phyloP scores from a whole-genome alignment of 164 flowering plant genomes.

The Buxus sempervirens region DNA sequence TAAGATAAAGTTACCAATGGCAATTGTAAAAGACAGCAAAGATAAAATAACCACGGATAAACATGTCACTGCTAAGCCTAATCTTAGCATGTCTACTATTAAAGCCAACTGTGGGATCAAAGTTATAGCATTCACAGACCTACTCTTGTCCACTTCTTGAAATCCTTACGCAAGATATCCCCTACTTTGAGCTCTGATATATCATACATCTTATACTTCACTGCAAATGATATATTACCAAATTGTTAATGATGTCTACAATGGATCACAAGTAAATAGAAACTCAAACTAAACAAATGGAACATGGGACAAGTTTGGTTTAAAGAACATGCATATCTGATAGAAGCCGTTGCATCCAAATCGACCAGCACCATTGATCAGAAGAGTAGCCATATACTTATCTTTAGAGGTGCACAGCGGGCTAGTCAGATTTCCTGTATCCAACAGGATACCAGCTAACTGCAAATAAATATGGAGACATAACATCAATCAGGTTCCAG shows the following conservation, averaged over 20 bases:
- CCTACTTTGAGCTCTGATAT: conserved; percentile 45
- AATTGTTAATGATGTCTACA: background rate
- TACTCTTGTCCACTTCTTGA: conserved; percentile 59
- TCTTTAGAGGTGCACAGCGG: conserved; percentile 49
- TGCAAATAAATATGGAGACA: conserved; percentile 21
- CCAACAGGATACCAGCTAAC: conserved; percentile 68
- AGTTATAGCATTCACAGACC: conserved; percentile 27
- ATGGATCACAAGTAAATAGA: background rate
- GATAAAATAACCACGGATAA: too few species aligned
- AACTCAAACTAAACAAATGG: background rate
- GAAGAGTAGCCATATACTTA: conserved; percentile 62
- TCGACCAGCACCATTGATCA: conserved; percentile 69
- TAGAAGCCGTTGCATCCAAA: conserved; percentile 65
- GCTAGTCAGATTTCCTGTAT: conserved; percentile 49
- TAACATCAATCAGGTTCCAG: background rate
- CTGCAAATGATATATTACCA: conserved; percentile 29
- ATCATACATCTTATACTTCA: conserved; percentile 56
- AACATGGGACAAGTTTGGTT: background rate
- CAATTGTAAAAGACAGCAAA: too few species aligned
- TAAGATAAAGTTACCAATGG: too few species aligned
- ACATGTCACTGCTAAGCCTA: too few species aligned
- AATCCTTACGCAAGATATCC: conserved; percentile 67
- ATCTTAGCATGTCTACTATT: background rate
- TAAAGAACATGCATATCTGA: conserved; percentile 43
- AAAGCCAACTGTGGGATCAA: background rate